A percentile compares a stretch with the other conserved stretches of the same genome.
Evolutionary conservation across 768 basidiomycete genomes (phyloP).

Genomic region (Lactarius indigo): DNA sequence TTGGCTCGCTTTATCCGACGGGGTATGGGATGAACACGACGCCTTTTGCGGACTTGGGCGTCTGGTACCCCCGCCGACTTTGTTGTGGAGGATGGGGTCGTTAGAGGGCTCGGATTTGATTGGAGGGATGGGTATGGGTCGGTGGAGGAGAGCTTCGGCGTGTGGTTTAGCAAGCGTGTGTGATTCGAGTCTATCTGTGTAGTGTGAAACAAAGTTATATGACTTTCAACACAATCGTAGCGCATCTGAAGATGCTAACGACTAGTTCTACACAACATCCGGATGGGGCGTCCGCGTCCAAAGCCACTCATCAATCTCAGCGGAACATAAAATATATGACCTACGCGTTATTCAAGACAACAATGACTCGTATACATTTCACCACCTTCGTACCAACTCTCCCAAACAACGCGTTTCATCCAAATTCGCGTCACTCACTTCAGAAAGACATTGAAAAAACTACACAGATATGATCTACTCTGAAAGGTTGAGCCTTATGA

Average conservation of each 20-base stretch:
- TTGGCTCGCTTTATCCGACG: slow-evolving; percentile 14
- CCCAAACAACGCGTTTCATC: neutral
- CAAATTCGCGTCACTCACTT: neutral
- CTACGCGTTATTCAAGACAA: neutral
- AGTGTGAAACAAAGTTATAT: neutral
- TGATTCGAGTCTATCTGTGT: too few relatives aligned
- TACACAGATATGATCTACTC: neutral
- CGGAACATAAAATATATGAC: neutral
- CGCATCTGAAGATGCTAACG: neutral
- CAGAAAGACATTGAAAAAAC: slow-evolving; percentile 1
- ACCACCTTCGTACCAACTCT: neutral
- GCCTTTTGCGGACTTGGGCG: too few relatives aligned
- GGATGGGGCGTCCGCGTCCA: neutral
- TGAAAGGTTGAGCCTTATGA: neutral
- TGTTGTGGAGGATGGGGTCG: too few relatives aligned
- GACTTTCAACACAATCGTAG: neutral
- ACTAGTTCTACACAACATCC: neutral
- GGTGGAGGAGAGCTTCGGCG: too few relatives aligned
- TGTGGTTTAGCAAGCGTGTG: too few relatives aligned
- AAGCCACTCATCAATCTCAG: neutral
- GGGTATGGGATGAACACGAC: slow-evolving; percentile 18
- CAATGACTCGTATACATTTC: neutral
- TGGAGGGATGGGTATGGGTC: too few relatives aligned
- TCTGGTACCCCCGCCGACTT: too few relatives aligned
- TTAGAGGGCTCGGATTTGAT: too few relatives aligned